Evolutionary conservation across 169 alveolate species (phyloP).

Genomic region (Condylostoma magnum): DNA sequence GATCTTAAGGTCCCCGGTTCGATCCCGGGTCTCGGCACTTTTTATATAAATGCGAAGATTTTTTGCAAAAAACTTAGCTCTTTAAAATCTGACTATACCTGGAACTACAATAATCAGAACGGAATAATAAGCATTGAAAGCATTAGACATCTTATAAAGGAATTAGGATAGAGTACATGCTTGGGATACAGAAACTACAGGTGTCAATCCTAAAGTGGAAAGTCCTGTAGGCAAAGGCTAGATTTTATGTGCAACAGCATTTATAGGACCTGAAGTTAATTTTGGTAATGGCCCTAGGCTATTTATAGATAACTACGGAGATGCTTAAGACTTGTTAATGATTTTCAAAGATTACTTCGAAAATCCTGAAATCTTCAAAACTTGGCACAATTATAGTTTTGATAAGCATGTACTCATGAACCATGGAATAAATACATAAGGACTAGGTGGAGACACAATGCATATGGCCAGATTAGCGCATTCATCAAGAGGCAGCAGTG

Average conservation of each 20-base stretch:
- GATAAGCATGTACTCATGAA: conserved; percentile 74
- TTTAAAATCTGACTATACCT: conserved; percentile 1
- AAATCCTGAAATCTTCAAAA: conserved; percentile 48
- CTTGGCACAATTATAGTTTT: conserved; percentile 76
- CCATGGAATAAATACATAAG: conserved; percentile 69
- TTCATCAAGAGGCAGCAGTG: conserved; percentile 59
- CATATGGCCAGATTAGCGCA: conserved; percentile 78
- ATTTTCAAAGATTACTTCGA: conserved; percentile 71
- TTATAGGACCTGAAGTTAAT: conserved; percentile 76
- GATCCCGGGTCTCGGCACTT: conserved; percentile 97
- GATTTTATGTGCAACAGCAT: conserved; percentile 69
- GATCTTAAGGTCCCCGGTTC: conserved; percentile 99
- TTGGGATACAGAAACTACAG: conserved; percentile 83
- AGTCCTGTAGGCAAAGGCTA: conserved; percentile 68
- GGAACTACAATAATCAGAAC: conserved; percentile 62
- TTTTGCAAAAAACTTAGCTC: neutral
- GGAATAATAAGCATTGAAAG: conserved; percentile 48
- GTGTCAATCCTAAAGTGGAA: conserved; percentile 60
- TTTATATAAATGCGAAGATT: too few relatives aligned
- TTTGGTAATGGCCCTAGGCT: conserved; percentile 79
- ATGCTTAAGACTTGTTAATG: conserved; percentile 47
- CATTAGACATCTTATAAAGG: conserved; percentile 37
- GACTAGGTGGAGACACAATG: conserved; percentile 80
- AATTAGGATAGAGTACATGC: conserved; percentile 59
- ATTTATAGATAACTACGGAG: conserved; percentile 71